Base-by-base conservation (phyloP, 148 eudicot species). In the Camellia sinensis region DNA sequence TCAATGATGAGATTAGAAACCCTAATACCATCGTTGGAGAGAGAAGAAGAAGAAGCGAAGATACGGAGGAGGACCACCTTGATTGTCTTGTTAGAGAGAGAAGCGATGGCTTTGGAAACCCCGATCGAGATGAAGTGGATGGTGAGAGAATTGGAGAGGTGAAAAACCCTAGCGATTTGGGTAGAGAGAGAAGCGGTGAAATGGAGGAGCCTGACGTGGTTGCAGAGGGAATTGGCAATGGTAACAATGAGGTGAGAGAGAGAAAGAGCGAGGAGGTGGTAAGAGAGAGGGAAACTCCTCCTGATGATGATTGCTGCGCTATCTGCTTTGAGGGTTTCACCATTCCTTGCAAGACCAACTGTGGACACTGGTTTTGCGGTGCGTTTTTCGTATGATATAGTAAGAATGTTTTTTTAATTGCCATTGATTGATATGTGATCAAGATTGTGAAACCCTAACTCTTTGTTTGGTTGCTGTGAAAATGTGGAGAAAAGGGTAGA, bases 361-460 rank as follows among this genome's bases (percentile, higher is more conserved):
- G 87, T 53, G 87, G 85, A 18, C 87, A 85, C 67, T 85, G 85
- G 87, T 85, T 79, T 67, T 85, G 87, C 29, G 87, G 87, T 80
- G 62, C 21, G 54, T 69, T 22, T 10, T 57, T 59, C 37, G 37
- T 29, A 29, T 29, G 37, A 29, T 29, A 29, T 29, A 29, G 37
- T 29, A 29, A 29, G 37, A 29, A 29, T 21, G 21, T 40, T 14
- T 68, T 62, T 72, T 7, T 37, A n/a, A 2, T 21, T 60, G 2
- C 40, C n/a, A 18, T 41, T 21, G 18, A n/a, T 78, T 52, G 50
- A 71, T 71, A 22, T 64, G 17, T n/a, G 3, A 61, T 69, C 45
- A 19, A 44, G 37, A 62, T n/a, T 63, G 22, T 43, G 50, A 54
- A 71, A 29, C 18, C 53, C 53, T 63, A 22, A 54, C n/a, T 15